Evolutionary conservation across 1,284 basidiomycete species (phyloP), one percentile per base, ranked within the genome.

Genomic region (Takashimella koratensis): DNA sequence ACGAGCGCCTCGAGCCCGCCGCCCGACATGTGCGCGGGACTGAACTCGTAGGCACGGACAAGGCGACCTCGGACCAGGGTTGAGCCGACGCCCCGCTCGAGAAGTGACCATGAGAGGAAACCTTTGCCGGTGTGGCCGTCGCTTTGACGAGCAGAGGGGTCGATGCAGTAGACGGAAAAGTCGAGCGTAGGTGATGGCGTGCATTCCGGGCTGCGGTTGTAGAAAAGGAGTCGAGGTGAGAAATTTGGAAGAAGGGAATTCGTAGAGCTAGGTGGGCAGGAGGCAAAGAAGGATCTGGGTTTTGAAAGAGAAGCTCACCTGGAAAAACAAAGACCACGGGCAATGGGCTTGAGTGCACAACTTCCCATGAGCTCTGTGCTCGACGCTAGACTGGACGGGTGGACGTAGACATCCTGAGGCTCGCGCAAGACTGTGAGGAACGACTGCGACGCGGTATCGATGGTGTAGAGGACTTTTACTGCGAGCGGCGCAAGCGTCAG

Each of bases 391-490:
- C 48, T 39, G 2, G 45, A 43, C 6, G 66, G 62, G 43, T 74
- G 71, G 1, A 74, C 64, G 27, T 63, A 74, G 1, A 74, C 70
- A 21, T 67, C 62, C 46, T 73, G 71, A 26, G 56, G 54, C 11
- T 66, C 65, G 3, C 55, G 53, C 11, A 74, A 53, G 16, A 72
- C 61, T 5, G 68, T 68, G n/a, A 73, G 49, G 53, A 68, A 74
- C 3, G 67, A 66, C 51, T 74, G 71, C 2, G 67, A 53, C 4
- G 62, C 61, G 2, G 64, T 65, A 51, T 73, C 70, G 42, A 74
- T 56, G 8, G 59, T 68, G 53, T 74, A 74, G 23, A 73, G 59
- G 12, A 74, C 68, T 58, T 73, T 73, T 58, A 74, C 72, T 74
- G 53, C 20, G 42, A 36, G 8, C 30, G 16, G 30, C 10, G 8